Evolutionary conservation across 192 early-diverging fungal genomes (phyloP).

Genomic region (Gryganskiella cystojenkinii): DNA sequence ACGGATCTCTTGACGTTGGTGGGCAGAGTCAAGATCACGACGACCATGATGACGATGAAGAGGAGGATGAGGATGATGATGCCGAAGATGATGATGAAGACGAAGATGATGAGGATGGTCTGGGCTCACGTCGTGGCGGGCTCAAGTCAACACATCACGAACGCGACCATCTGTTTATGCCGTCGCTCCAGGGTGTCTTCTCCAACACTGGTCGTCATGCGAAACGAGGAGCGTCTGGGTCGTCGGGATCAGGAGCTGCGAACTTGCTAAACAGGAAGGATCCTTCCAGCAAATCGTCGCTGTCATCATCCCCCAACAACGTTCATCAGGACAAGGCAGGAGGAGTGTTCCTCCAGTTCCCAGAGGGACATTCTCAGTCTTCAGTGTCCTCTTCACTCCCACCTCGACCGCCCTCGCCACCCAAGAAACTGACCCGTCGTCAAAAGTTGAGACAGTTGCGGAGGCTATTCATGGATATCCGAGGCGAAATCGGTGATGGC

Average conservation of each 20-base stretch:
- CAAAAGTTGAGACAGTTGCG: slow-evolving; percentile 44
- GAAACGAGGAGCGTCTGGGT: not conserved
- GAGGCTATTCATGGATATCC: slow-evolving; percentile 51
- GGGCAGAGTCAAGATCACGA: not conserved
- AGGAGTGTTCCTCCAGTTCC: not conserved
- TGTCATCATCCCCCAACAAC: too few species aligned
- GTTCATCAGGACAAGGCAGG: too few species aligned
- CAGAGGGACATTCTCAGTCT: not conserved
- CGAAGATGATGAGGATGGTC: slow-evolving; percentile 26
- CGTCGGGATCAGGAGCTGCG: not conserved
- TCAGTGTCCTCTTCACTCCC: not conserved
- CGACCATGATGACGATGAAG: slow-evolving; percentile 5
- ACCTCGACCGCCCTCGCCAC: not conserved
- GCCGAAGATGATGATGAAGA: slow-evolving; percentile 37
- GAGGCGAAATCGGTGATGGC: slow-evolving; percentile 36
- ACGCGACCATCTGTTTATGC: slow-evolving; percentile 32
- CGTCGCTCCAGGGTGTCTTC: slow-evolving; percentile 43
- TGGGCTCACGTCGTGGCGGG: slow-evolving; percentile 18
- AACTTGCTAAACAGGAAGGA: not conserved
- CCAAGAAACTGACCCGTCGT: slow-evolving; percentile 12
- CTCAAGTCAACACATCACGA: slow-evolving; percentile 24
- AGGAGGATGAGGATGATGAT: slow-evolving; percentile 7
- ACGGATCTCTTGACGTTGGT: not conserved
- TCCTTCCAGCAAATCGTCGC: too few species aligned
- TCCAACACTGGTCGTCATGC: slow-evolving; percentile 3